Base-by-base conservation (phyloP, 179 eudicot genomes). In the Nepenthes alata region DNA sequence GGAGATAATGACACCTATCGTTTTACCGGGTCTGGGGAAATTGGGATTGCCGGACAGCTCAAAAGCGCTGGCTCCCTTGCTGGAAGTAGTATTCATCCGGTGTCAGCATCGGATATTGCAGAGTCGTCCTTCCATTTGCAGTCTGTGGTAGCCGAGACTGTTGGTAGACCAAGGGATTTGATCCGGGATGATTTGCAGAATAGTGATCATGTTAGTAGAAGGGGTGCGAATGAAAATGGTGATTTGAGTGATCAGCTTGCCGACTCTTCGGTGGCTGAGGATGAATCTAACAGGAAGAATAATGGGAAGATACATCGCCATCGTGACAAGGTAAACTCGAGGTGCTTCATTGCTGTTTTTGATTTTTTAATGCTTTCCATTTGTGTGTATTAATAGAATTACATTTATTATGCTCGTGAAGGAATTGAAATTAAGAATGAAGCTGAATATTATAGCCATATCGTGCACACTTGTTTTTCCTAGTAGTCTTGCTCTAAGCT, bases 311-410 rank as follows among this genome's bases (percentile, higher is more conserved):
- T 82, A 71, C 70, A 70, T 12, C 25, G 25, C 25, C 70, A 60
- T 25, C 87, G 93, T 14, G 90, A 89, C 39, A 93, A 87, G 94
- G 98, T 93, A 70, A 37, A 16, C 55, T 36, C 45, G 8, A 41
- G 45, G 45, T 41, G 45, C 45, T 36, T 50, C 12, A 13, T 53
- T 61, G 3, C 50, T 2, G 25, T 35, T 50, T 47, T 8, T 57
- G 13, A n/a, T 36, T 11, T 41, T 58, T 62, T 1, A 10, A 4
- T 10, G 39, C n/a, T n/a, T 63, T 41, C 6, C 8, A 7, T 7
- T 41, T 41, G 45, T 41, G 45, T 41, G 45, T 4, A 41, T 41
- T 7, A 4, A 7, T 41, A 41, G 2, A 41, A 41, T 4, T 7
- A 4, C 45, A 41, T 41, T 41, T 0, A 1, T 41, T 4, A 41